Percentiles rank a stretch among this genome's conserved stretches.
Evolutionary conservation across 495 filamentous ascomycete genomes (phyloP).

Genomic region (Aspergillus diversus): DNA sequence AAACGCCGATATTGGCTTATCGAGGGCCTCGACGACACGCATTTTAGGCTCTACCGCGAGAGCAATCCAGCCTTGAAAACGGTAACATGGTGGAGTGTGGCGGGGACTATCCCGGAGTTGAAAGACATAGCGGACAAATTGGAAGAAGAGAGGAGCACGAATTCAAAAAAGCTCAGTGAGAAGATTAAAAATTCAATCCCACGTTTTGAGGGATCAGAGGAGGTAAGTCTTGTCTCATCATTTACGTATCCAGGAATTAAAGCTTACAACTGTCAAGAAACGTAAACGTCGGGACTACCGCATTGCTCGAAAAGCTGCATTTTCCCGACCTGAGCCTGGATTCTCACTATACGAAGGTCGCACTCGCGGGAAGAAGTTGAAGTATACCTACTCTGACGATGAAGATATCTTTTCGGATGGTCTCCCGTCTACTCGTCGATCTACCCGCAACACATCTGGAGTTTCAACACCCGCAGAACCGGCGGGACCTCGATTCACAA

Average conservation of each 20-base stretch:
- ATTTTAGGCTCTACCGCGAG: constrained; percentile 93
- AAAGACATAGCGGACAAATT: constrained; percentile 73
- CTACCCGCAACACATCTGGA: constrained; percentile 69
- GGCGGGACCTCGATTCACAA: constrained; percentile 78
- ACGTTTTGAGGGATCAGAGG: constrained; percentile 92
- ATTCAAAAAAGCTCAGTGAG: constrained; percentile 74
- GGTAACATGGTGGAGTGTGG: constrained; percentile 89
- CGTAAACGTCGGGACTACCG: constrained; percentile 92
- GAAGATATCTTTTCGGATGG: constrained; percentile 80
- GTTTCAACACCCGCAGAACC: constrained; percentile 71
- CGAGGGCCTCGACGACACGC: constrained; percentile 91
- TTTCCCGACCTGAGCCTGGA: constrained; percentile 83
- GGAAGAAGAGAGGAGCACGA: constrained; percentile 74
- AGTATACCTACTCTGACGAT: constrained; percentile 93
- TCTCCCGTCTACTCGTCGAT: constrained; percentile 64
- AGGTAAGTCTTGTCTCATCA: constrained; percentile 54
- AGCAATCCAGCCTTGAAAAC: constrained; percentile 79
- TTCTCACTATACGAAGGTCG: constrained; percentile 96
- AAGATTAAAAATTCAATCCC: constrained; percentile 82
- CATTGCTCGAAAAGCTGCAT: constrained; percentile 80
- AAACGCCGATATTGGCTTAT: constrained; percentile 93
- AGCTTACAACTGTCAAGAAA: constrained; percentile 63
- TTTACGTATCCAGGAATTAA: neutral
- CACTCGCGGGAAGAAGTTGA: constrained; percentile 91
- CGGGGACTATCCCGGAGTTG: constrained; percentile 87